A percentile compares a stretch with the other conserved stretches of the same genome.
These are phyloP conservation scores for Heterobasidion irregulare DNA, from an alignment of 1,284 basidiomycete species.

Conservation along the genomic window DNA sequence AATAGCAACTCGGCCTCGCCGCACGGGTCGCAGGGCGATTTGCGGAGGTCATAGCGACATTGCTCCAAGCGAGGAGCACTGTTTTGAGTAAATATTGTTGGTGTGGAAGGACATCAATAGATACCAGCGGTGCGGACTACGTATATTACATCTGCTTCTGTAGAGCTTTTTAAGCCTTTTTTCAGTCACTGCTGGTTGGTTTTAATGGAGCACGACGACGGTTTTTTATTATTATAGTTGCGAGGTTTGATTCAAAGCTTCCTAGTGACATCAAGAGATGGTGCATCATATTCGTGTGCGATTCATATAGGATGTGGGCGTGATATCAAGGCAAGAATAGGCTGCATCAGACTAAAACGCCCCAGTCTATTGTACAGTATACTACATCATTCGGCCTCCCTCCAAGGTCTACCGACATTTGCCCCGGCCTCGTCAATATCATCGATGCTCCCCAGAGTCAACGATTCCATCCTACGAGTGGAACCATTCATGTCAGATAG, in stretches of 20 bases:
- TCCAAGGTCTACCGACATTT: background rate
- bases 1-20: conserved; percentile 14
- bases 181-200: no score
- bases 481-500: conserved; percentile 43
- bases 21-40: conserved; percentile 13
- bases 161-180: background rate
- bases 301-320: background rate
- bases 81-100: background rate
- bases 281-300: background rate
- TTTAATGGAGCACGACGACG: no score
- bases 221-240: no score
- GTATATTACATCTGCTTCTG: conserved; percentile 5
- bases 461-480: conserved; percentile 33
- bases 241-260: no score
- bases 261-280: no score
- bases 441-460: conserved; percentile 31
- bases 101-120: background rate
- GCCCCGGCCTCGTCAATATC: conserved; percentile 12
- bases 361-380: background rate
- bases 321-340: no score
- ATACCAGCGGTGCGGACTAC: conserved; percentile 2
- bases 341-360: no score
- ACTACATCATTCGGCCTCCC: background rate
- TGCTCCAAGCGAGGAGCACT: background rate
- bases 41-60: conserved; percentile 10